Base-by-base conservation (phyloP, 2,329 filamentous ascomycete species). In the Tolypocladium cylindrosporum region DNA sequence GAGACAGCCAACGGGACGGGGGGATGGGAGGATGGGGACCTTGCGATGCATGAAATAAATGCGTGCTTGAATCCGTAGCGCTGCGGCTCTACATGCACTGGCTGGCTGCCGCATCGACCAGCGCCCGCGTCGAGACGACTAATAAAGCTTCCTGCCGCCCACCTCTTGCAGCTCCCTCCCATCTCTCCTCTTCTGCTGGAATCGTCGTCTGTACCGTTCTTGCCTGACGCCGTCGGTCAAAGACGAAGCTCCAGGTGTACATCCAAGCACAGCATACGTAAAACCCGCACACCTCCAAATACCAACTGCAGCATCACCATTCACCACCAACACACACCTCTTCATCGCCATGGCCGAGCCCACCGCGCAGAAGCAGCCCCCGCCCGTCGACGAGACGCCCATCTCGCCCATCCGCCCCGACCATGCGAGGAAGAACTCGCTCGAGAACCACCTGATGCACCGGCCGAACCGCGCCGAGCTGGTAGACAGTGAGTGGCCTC, bases 391-490 rank as follows among this genome's bases (percentile, higher is more conserved):
- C 65, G 74, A 81, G 57, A 76, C 75, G 52, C 72, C 80, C 59
- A 78, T 85, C 69, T 78, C 79, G 34, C 78, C 81, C 56, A 69
- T 78, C 58, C 75, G 80, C 78, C 48, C 81, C 80, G 60, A 75
- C 77, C 62, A 73, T 31, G 75, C 69, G 48, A 80, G 84, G 65
- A 83, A 82, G 70, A 86, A 90, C 76, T 90, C 87, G 4, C 79
- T 91, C 14, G 87, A 90, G 72, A 84, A 86, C 66, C 84, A 89
- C 67, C 78, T 91, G 57, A 82, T 86, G 70, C 83, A 86, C 65
- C 88, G 90, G 45, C 88, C 88, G 31, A 83, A 91, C 27, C 85
- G 89, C 58, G 83, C 90, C 41, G 85, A 90, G 67, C 79, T 97
- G 27, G 77, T 96, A 61, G 88, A 94, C 70, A 88, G 89, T 92